Percentiles rank a stretch among this genome's conserved stretches.
Conservation (phyloP, 192 early-diverging fungal species). For the Mortierella antarctica region DNA sequence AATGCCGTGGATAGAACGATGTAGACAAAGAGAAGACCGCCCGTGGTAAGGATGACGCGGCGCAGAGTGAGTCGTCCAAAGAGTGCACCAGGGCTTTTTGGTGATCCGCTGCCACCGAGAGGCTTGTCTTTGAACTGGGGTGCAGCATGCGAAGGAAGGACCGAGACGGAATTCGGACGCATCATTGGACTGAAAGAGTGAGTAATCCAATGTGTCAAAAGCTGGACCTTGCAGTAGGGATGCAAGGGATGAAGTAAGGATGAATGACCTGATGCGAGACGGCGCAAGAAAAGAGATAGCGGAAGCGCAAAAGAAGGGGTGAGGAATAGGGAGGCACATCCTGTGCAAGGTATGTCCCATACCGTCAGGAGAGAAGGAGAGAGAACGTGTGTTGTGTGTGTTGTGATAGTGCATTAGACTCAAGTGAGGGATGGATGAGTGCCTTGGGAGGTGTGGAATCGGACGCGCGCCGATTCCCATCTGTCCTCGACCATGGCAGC, state of each 20-base stretch:
- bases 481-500: too few species aligned
- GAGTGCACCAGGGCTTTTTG: background rate
- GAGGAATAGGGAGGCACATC: too few species aligned
- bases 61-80: slow-evolving; percentile 26
- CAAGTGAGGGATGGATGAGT: too few species aligned
- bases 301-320: too few species aligned
- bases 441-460: too few species aligned
- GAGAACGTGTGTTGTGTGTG: too few species aligned
- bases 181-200: background rate
- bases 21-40: slow-evolving; percentile 38
- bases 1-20: slow-evolving; percentile 39
- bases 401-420: too few species aligned
- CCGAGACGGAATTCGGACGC: slow-evolving; percentile 33
- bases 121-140: slow-evolving; percentile 48
- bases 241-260: background rate
- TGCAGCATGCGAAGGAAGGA: slow-evolving; percentile 29
- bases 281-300: too few species aligned
- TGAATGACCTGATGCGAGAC: background rate
- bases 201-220: too few species aligned
- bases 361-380: too few species aligned
- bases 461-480: too few species aligned
- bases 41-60: slow-evolving; percentile 22
- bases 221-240: background rate
- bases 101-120: slow-evolving; percentile 2
- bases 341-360: too few species aligned